Evolutionary conservation across 257 asterid genomes (phyloP), one percentile per base, ranked within the genome.

Genomic region (Ehretia macrophylla): DNA sequence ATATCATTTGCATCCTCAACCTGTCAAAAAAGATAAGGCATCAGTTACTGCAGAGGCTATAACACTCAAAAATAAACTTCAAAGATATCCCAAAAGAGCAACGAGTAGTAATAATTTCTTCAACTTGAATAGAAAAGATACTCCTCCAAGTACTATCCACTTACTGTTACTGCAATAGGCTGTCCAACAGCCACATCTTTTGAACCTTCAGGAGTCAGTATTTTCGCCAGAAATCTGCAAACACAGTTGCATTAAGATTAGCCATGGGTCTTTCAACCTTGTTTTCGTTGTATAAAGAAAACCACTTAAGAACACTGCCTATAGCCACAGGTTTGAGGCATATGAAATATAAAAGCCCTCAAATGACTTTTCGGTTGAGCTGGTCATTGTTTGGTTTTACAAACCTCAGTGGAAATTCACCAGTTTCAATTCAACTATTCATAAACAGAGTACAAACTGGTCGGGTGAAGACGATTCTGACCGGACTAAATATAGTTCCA

Each of bases 201-300:
- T 71, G 99, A 83, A 66, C 99, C 97, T 70, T 87, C 99, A 58
- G 96, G 94, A 59, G 82, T 94, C 77, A 93, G 58, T 68, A 89
- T 85, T 78, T 83, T 93, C 65, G 99, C 99, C 81, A 93, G 72
- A 80, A 63, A 93, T 75, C 99, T 93, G 83, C 62, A 75, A 50
- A 65, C 1, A 23, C 19, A 56, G 63, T 14, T 17, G 42, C 14
- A 51, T 13, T 52, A 10, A 20, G 38, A 52, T 42, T 42, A 0
- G 13, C n/a, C 9, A 23, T 64, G 12, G 23, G 13, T 39, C 61
- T 19, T 35, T 22, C 16, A 60, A 32, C 27, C 21, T 60, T 32
- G 14, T 4, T 27, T 21, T 8, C 0, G 1, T 1, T 12, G 14
- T 20, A 20, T 6, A 1, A 27, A 27, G 35, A 27, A n/a, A n/a